A percentile compares a stretch with the other conserved stretches of the same genome.
Evolutionary conservation across 2,329 filamentous ascomycete genomes (phyloP).

Genomic region (Aspergillus arachidicola): DNA sequence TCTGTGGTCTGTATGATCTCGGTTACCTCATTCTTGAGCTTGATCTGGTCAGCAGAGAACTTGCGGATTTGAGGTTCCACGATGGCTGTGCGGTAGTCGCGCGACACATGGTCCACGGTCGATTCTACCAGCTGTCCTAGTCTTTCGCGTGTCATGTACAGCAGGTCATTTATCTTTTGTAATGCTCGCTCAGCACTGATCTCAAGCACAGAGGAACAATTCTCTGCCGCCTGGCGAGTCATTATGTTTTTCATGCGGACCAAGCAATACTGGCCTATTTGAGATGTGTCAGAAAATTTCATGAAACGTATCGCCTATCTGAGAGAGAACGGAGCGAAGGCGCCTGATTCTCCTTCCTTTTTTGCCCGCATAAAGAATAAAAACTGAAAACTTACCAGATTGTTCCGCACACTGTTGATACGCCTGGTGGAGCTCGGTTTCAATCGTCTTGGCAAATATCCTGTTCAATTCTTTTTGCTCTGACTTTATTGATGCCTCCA

Average conservation of each 20-base stretch:
- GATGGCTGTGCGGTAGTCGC: not conserved
- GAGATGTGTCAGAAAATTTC: not conserved
- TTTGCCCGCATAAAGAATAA: too few relatives aligned
- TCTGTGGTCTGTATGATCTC: not conserved
- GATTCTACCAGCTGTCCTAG: not conserved
- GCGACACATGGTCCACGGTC: not conserved
- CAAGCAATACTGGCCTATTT: not conserved
- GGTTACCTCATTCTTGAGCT: not conserved
- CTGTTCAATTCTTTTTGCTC: slow-evolving; percentile 2
- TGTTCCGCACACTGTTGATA: slow-evolving; percentile 6
- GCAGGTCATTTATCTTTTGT: not conserved
- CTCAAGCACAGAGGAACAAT: not conserved
- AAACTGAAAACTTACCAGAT: not conserved
- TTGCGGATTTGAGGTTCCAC: not conserved
- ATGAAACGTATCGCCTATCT: not conserved
- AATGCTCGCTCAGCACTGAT: not conserved
- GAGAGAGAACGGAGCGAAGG: too few relatives aligned
- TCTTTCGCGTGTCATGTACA: not conserved
- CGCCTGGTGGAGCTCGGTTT: not conserved
- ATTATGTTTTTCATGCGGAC: not conserved
- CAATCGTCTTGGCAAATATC: slow-evolving; percentile 2
- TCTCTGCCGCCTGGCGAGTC: not conserved
- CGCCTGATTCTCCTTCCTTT: too few relatives aligned
- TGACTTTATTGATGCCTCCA: not conserved
- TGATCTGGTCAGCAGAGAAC: not conserved